Evolutionary conservation across 2,329 filamentous ascomycete species (phyloP).

Genomic region (Fusarium sulawesiense): DNA sequence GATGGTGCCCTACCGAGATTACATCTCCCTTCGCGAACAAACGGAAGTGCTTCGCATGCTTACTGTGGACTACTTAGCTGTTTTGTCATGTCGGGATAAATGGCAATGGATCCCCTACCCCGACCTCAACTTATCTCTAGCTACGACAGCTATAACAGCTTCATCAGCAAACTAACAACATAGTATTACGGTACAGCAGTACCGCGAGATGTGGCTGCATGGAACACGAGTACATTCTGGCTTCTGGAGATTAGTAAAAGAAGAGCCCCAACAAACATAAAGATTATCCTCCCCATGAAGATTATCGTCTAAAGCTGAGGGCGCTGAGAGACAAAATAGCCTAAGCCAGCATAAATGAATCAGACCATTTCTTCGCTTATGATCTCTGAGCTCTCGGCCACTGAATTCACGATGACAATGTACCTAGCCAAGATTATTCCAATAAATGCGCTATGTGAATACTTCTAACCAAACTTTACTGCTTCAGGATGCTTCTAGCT

Average conservation of each 20-base stretch:
- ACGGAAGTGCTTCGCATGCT: not conserved
- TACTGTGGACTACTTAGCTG: not conserved
- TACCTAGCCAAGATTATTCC: not conserved
- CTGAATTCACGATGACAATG: not conserved
- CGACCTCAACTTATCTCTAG: not conserved
- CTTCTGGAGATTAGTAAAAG: not conserved
- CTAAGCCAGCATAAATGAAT: not conserved
- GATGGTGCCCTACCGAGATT: not conserved
- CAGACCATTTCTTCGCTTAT: not conserved
- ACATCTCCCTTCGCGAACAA: not conserved
- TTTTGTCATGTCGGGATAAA: not conserved
- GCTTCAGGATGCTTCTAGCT: constrained; percentile 55
- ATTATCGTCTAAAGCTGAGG: not conserved
- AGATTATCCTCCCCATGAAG: not conserved
- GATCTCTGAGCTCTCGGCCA: not conserved
- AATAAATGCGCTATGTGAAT: constrained; percentile 2
- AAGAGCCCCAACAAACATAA: not conserved
- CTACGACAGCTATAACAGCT: not conserved
- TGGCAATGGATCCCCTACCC: not conserved
- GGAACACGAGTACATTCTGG: not conserved
- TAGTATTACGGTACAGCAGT: not conserved
- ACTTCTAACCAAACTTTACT: not conserved
- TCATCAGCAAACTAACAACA: not conserved
- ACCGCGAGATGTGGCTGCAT: not conserved
- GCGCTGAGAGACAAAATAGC: not conserved